These are phyloP conservation scores for Hapsidospora chrysogenum DNA, from an alignment of 495 filamentous ascomycete species.

Conservation along the genomic window DNA sequence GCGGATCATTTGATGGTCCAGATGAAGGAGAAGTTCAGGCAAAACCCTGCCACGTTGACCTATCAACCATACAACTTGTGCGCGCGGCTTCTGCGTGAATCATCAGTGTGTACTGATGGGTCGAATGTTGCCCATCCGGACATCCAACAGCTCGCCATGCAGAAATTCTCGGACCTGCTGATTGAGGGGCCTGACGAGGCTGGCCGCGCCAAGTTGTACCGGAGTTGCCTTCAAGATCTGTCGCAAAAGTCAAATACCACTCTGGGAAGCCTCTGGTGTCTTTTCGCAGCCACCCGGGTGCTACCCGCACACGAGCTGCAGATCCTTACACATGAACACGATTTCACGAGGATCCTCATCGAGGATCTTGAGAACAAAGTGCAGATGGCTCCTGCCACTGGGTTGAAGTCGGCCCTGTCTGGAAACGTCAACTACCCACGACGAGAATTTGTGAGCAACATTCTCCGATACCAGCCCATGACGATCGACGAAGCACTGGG, in stretches of 20 bases:
- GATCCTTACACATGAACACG: constrained; percentile 21
- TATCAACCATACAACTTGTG: constrained; percentile 35
- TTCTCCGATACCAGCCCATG: constrained; percentile 41
- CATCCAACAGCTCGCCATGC: constrained; percentile 41
- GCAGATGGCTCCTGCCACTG: constrained; percentile 12
- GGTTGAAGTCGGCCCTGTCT: constrained; percentile 20
- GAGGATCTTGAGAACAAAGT: constrained; percentile 31
- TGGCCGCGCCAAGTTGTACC: constrained; percentile 20
- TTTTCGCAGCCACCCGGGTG: constrained; percentile 39
- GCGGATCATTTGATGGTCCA: no score
- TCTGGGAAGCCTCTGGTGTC: constrained; percentile 53
- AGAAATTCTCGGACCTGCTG: constrained; percentile 35
- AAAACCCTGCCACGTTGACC: constrained; percentile 8
- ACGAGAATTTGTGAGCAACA: constrained; percentile 35
- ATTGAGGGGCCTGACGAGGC: constrained; percentile 14
- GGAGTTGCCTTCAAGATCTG: constrained; percentile 29
- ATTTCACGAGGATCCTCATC: constrained; percentile 26
- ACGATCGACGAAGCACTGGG: constrained; percentile 45
- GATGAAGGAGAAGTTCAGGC: constrained; percentile 9
- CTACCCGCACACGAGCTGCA: constrained; percentile 16
- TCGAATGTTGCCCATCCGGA: constrained; percentile 23
- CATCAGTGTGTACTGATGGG: constrained; percentile 26
- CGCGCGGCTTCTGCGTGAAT: constrained; percentile 51
- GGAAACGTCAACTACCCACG: constrained; percentile 28
- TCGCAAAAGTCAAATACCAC: constrained; percentile 21